Base-by-base conservation (phyloP, 129 eudicot species). In the Ambrosia trifida region DNA sequence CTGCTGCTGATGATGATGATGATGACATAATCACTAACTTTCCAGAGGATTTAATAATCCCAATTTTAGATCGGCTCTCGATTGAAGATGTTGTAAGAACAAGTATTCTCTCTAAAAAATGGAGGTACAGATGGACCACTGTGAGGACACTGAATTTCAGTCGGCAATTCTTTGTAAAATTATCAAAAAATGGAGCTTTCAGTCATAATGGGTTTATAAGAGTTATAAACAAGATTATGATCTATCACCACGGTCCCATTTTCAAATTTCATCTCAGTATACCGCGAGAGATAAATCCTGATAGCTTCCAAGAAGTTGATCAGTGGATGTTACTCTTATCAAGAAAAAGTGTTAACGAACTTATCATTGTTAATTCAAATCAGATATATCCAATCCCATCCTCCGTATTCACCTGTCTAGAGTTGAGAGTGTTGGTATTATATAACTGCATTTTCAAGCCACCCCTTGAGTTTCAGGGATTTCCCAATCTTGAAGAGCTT, bases 311-410 rank as follows among this genome's bases (percentile, higher is more conserved):
- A 69, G 81, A 77, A 64, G 46, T 77, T 1, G 67, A 77, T 62
- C 66, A 62, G 62, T 70, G 76, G 81, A 64, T 78, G 52, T 12
- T 20, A 28, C 31, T 64, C 20, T 50, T 78, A 24, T 78, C 72
- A 49, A 52, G 49, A 72, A 53, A 70, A 1, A 36, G 50, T 70
- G 72, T 78, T 0, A 53, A 12, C 31, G 68, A 70, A 70, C 50
- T 53, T 35, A 0, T 17, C 19, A 7, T 68, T 44, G 3, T 1
- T 20, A 57, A 47, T 60, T 10, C 35, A n/a, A 24, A 35, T 11
- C 7, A 1, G 11, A 6, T 0, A 10, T 53, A 49, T 19, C 1
- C 19, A 59, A 32, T 59, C 38, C 69, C 76, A 10, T 32, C 61
- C 10, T 20, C n/a, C 20, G 10, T 77, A 5, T 69, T 58, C 19